phyloP scores from a whole-genome alignment of 148 eudicot genomes.

The Camellia granthamiana region DNA sequence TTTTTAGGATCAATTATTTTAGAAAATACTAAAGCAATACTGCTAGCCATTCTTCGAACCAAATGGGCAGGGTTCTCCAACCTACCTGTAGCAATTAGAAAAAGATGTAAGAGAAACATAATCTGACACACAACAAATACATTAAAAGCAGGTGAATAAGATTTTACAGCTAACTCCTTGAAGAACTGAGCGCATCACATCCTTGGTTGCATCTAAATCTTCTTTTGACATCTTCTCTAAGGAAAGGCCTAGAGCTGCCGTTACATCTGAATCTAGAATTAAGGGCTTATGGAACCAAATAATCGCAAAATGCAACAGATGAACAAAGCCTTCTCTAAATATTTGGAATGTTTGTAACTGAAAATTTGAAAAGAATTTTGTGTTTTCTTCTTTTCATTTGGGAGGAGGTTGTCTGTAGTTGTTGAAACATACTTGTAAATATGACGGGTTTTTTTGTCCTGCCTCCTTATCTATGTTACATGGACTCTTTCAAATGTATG shows the following conservation, averaged over 20 bases:
- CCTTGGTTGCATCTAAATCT: constrained; percentile 79
- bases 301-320: constrained; percentile 4
- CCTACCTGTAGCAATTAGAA: constrained; percentile 61
- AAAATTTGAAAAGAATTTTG: neutral
- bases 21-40: constrained; percentile 79
- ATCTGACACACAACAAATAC: neutral
- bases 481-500: no score
- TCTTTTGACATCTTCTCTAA: constrained; percentile 85
- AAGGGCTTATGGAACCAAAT: constrained; percentile 25
- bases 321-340: neutral
- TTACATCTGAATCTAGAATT: constrained; percentile 60
- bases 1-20: constrained; percentile 84
- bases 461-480: neutral
- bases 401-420: neutral
- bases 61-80: constrained; percentile 74
- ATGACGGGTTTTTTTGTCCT: neutral
- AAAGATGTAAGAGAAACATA: constrained; percentile 5
- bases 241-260: constrained; percentile 85
- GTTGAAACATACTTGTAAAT: neutral
- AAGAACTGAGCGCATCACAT: constrained; percentile 79
- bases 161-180: constrained; percentile 89
- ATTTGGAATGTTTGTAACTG: neutral
- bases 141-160: constrained; percentile 23
- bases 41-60: constrained; percentile 79
- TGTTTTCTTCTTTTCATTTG: neutral